phyloP scores from a whole-genome alignment of 345 rosid genomes.

The Conringia planisiliqua region DNA sequence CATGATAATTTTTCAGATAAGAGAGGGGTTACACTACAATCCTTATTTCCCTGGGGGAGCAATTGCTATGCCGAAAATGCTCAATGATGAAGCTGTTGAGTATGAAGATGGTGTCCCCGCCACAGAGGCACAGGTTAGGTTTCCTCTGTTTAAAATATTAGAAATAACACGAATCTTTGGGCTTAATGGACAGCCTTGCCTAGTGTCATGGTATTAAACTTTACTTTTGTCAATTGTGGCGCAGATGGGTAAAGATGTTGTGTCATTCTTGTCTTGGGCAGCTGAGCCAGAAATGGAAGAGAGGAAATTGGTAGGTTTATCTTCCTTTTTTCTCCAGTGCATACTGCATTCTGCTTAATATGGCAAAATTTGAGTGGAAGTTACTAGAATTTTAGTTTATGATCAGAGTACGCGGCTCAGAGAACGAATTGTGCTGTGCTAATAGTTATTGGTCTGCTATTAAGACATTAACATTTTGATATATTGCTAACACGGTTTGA shows the following conservation, averaged over 20 bases:
- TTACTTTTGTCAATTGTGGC: not conserved
- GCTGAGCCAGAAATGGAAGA: conserved; percentile 99
- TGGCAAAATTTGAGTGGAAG: not conserved
- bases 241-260: conserved; percentile 99
- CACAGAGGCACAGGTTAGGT: conserved; percentile 90
- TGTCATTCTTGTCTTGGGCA: conserved; percentile 89
- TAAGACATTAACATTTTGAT: not conserved
- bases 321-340: not conserved
- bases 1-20: conserved; percentile 48
- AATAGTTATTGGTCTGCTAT: not conserved
- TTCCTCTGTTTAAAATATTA: not conserved
- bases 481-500: not conserved
- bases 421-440: not conserved
- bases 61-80: conserved; percentile 99
- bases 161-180: not conserved
- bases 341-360: not conserved
- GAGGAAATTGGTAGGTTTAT: conserved; percentile 72
- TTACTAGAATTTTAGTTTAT: not conserved
- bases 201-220: conserved; percentile 2
- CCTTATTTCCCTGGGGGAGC: conserved; percentile 99
- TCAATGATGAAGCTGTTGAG: conserved; percentile 94
- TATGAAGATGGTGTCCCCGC: conserved; percentile 98
- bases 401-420: not conserved
- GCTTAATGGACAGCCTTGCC: not conserved
- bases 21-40: conserved; percentile 93